Conservation (phyloP, 495 filamentous ascomycete species). For the Cairneyella variabilis region DNA sequence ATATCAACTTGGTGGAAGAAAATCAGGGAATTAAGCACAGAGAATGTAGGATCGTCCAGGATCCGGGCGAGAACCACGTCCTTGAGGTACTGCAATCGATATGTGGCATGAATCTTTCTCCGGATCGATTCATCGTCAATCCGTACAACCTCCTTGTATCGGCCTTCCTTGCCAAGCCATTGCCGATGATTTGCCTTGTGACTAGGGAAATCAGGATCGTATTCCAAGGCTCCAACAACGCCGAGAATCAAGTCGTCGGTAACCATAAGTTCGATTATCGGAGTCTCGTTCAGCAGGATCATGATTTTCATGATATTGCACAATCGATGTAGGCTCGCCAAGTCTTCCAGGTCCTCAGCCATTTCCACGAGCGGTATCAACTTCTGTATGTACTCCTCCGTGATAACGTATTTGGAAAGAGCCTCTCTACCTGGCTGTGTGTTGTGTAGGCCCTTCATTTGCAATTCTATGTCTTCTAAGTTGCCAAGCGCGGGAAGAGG, state of each 20-base stretch:
- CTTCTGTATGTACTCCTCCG: conserved; percentile 82
- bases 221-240: conserved; percentile 95
- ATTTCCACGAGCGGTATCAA: conserved; percentile 77
- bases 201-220: conserved; percentile 97
- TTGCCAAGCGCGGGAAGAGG: conserved; percentile 76
- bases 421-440: conserved; percentile 77
- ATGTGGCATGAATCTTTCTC: conserved; percentile 93
- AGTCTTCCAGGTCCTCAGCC: conserved; percentile 87
- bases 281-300: conserved; percentile 88
- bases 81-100: conserved; percentile 95
- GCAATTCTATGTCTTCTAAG: conserved; percentile 74
- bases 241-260: conserved; percentile 85
- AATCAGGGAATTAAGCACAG: conserved; percentile 94
- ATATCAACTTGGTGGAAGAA: conserved; percentile 99
- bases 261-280: conserved; percentile 90
- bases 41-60: conserved; percentile 95
- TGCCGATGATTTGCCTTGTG: conserved; percentile 97
- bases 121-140: conserved; percentile 78
- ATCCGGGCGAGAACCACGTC: conserved; percentile 96
- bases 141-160: conserved; percentile 93
- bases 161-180: conserved; percentile 81
- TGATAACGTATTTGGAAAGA: conserved; percentile 82
- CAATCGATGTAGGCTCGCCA: conserved; percentile 79
- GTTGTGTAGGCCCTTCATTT: conserved; percentile 71
- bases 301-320: conserved; percentile 99